phyloP scores from a whole-genome alignment of 2,329 filamentous ascomycete genomes.

The Thyridium curvatum region DNA sequence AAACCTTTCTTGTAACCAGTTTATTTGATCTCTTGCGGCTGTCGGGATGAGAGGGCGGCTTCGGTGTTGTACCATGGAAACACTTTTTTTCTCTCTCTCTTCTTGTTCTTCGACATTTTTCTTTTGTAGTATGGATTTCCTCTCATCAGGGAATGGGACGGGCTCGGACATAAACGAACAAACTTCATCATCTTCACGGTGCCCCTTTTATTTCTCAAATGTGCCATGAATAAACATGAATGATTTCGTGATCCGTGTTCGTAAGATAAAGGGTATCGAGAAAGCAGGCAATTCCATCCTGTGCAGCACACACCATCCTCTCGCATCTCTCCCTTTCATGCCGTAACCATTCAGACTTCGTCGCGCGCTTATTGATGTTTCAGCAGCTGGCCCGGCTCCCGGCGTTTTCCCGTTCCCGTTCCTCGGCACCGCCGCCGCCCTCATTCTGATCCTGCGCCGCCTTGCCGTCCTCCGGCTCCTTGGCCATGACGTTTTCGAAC shows the following conservation, averaged over 20 bases:
- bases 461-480: conserved; percentile 39
- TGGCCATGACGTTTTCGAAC: conserved; percentile 93
- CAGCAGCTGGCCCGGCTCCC: background rate
- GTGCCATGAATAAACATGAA: background rate
- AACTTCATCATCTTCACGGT: background rate
- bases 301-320: background rate
- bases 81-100: background rate
- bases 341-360: too few species aligned
- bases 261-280: background rate
- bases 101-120: conserved; percentile 4
- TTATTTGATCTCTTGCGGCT: too few species aligned
- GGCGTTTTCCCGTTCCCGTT: background rate
- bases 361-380: too few species aligned
- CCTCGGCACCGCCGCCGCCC: conserved; percentile 9
- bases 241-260: conserved; percentile 1
- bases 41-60: too few species aligned
- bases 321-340: too few species aligned
- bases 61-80: too few species aligned
- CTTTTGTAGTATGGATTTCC: conserved; percentile 10
- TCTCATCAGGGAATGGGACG: conserved; percentile 1
- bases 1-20: too few species aligned
- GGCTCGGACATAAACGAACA: conserved; percentile 5
- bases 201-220: background rate
- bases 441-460: conserved; percentile 20
- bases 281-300: background rate